phyloP scores from a whole-genome alignment of 2,329 filamentous ascomycete genomes.

The Thelonectria olida region DNA sequence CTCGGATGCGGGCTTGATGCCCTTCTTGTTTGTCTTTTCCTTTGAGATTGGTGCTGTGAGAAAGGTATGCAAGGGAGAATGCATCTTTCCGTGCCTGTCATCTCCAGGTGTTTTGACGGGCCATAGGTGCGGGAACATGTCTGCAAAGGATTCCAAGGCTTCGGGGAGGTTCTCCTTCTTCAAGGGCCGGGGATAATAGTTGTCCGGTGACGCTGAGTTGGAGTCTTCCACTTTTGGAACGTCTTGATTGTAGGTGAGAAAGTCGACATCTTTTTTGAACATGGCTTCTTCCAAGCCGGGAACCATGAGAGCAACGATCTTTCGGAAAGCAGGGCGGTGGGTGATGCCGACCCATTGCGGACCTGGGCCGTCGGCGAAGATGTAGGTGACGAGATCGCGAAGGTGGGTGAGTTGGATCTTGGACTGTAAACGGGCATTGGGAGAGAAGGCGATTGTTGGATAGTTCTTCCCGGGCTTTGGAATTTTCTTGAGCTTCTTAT shows the following conservation, averaged over 20 bases:
- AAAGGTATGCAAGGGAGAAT: conserved; percentile 88
- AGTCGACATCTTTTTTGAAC: conserved; percentile 74
- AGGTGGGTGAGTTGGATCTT: conserved; percentile 71
- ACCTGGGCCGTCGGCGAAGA: conserved; percentile 71
- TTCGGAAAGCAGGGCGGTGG: conserved; percentile 72
- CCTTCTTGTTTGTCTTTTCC: conserved; percentile 67
- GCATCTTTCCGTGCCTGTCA: conserved; percentile 79
- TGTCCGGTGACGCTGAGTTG: conserved; percentile 60
- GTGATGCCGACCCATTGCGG: conserved; percentile 73
- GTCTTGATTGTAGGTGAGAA: conserved; percentile 54
- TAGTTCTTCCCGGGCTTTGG: conserved; percentile 66
- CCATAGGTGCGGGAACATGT: conserved; percentile 90
- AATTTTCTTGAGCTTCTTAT: conserved; percentile 69
- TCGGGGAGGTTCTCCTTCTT: conserved; percentile 60
- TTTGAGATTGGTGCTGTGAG: conserved; percentile 78
- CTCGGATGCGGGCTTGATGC: conserved; percentile 69
- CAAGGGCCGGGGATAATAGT: conserved; percentile 67
- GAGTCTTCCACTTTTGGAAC: conserved; percentile 43
- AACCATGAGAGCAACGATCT: conserved; percentile 90
- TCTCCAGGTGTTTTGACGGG: conserved; percentile 89
- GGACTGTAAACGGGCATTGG: conserved; percentile 65
- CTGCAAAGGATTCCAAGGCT: conserved; percentile 72
- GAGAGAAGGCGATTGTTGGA: conserved; percentile 66
- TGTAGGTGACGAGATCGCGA: conserved; percentile 71
- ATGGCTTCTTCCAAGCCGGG: conserved; percentile 91